These are phyloP conservation scores for Sporothrix curviconia DNA, from an alignment of 2,329 filamentous ascomycete species.

Conservation along the genomic window DNA sequence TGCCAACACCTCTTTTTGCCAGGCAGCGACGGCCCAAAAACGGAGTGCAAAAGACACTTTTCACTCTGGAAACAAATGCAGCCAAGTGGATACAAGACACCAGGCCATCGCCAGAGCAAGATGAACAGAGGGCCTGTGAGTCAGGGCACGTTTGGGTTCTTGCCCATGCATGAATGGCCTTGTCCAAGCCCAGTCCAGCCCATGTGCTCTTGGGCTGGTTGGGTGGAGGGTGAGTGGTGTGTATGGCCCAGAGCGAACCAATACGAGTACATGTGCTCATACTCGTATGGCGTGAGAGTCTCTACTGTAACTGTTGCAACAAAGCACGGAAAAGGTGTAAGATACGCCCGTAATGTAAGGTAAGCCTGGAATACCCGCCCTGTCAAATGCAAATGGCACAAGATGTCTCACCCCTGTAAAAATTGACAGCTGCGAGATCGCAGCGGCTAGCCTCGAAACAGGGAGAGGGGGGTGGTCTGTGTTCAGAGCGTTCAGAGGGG, in stretches of 20 bases:
- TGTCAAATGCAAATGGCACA: no score
- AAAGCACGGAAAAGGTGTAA: not conserved
- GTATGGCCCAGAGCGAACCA: not conserved
- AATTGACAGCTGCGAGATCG: constrained; percentile 6
- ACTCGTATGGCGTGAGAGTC: no score
- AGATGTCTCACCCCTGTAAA: not conserved
- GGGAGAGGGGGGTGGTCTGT: not conserved
- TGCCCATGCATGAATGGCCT: no score
- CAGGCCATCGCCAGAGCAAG: not conserved
- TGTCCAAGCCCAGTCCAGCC: no score
- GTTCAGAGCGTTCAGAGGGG: no score
- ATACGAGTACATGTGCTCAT: no score
- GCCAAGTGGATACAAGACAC: not conserved
- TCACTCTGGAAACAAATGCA: not conserved
- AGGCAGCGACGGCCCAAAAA: not conserved
- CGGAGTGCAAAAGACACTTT: not conserved
- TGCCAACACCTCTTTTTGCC: not conserved
- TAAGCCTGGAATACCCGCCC: constrained; percentile 3
- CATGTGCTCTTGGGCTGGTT: no score
- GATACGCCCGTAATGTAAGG: not conserved
- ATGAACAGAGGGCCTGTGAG: not conserved
- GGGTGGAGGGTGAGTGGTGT: not conserved
- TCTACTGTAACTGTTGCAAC: no score
- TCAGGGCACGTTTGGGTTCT: not conserved
- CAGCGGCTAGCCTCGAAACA: constrained; percentile 3